Percentiles rank a stretch among this genome's conserved stretches.
phyloP scores from a whole-genome alignment of 208 protist genomes.

The Trypanosoma lewisi region DNA sequence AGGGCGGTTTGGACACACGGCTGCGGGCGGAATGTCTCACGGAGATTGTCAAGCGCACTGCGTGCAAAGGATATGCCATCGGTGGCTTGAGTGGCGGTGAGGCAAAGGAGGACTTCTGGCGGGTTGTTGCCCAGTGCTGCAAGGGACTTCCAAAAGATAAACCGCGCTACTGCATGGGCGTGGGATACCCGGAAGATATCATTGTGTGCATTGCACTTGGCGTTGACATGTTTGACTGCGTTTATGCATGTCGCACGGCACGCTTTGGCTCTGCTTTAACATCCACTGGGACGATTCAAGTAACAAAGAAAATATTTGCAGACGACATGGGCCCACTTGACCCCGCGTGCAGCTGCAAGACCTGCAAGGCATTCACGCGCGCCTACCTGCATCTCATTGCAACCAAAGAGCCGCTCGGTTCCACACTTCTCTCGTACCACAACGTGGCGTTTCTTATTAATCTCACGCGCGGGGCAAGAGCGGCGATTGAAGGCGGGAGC shows the following conservation, averaged over 20 bases:
- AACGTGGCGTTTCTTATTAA: constrained; percentile 97
- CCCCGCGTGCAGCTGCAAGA: constrained; percentile 88
- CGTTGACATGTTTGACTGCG: constrained; percentile 99
- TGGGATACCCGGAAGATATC: constrained; percentile 98
- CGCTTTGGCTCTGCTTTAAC: constrained; percentile 95
- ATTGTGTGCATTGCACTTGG: constrained; percentile 98
- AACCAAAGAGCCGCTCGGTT: constrained; percentile 80
- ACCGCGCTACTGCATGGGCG: constrained; percentile 99
- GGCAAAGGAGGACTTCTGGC: constrained; percentile 97
- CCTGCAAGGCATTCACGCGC: constrained; percentile 92
- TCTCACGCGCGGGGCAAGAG: constrained; percentile 88
- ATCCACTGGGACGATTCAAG: constrained; percentile 75
- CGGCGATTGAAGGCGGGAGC: constrained; percentile 68
- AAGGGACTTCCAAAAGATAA: constrained; percentile 86
- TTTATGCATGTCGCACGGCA: constrained; percentile 98
- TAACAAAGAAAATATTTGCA: constrained; percentile 69
- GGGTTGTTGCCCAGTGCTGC: constrained; percentile 91
- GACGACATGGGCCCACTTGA: constrained; percentile 80
- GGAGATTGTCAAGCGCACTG: constrained; percentile 91
- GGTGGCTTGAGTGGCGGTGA: constrained; percentile 98
- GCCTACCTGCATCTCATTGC: constrained; percentile 93
- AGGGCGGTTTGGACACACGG: constrained; percentile 92
- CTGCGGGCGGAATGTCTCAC: constrained; percentile 90
- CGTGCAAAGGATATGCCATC: constrained; percentile 97
- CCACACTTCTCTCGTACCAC: constrained; percentile 96